Evolutionary conservation across 257 asterid genomes (phyloP).

Genomic region (Misopates orontium): DNA sequence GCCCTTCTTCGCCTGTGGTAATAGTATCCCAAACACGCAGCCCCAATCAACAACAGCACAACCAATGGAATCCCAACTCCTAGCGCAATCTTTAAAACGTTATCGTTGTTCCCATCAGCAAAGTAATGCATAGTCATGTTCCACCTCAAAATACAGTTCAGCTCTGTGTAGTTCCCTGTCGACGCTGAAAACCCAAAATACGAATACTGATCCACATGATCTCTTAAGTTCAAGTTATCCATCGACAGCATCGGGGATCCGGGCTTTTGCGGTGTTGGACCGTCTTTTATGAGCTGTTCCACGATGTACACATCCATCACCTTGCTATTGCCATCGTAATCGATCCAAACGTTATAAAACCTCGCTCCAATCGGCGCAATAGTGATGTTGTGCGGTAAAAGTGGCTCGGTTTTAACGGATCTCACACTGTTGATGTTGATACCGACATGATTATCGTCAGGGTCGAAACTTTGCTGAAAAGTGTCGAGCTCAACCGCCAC

Average conservation of each 20-base stretch:
- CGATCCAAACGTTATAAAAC: conserved; percentile 76
- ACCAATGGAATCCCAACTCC: conserved; percentile 53
- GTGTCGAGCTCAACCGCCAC: conserved; percentile 91
- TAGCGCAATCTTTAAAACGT: conserved; percentile 38
- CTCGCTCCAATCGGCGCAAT: conserved; percentile 46
- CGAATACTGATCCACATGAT: conserved; percentile 47
- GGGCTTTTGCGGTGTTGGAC: conserved; percentile 61
- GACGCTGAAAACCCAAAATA: conserved; percentile 88
- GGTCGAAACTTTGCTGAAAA: conserved; percentile 64
- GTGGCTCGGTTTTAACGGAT: conserved; percentile 34
- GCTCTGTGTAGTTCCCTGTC: conserved; percentile 53
- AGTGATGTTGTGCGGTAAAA: conserved; percentile 44
- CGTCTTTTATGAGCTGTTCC: conserved; percentile 35
- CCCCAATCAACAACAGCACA: conserved; percentile 41
- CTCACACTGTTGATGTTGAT: conserved; percentile 55
- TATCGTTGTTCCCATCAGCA: conserved; percentile 18
- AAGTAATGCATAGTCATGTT: conserved; percentile 58
- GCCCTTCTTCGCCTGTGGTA: conserved; percentile 33
- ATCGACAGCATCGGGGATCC: conserved; percentile 26
- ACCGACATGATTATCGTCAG: conserved; percentile 78
- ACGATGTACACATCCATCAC: conserved; percentile 49
- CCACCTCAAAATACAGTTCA: conserved; percentile 84
- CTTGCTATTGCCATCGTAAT: conserved; percentile 52
- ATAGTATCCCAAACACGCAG: conserved; percentile 36
- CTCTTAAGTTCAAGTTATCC: conserved; percentile 38